Evolutionary conservation across 768 basidiomycete genomes (phyloP), one percentile per base, ranked within the genome.

Genomic region (Lentinula sp.): DNA sequence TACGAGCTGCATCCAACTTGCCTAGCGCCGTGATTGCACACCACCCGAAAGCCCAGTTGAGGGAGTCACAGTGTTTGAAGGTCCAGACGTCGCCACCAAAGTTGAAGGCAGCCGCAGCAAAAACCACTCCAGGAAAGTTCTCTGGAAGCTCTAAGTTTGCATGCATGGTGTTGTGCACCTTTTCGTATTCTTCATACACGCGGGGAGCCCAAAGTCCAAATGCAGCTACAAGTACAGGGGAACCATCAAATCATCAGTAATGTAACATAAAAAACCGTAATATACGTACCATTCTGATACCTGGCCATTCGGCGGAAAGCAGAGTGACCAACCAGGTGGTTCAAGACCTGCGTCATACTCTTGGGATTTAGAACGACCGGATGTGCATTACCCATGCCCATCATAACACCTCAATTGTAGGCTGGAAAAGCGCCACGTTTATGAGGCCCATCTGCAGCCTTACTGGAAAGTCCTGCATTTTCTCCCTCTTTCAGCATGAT

Each of bases 21-120:
- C 67, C 66, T 15, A 60, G 51, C 8, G 62, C 53, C 9, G 67
- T 68, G 28, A 68, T 45, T 23, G 60, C 57, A 59, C 67, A 68
- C 7, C 52, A 51, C 3, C 61, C 61, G 8, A 43, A 39, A 4
- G 59, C 7, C 36, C 45, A 39, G 39, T 68, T 68, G 1, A 36
- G 18, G 7, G 15, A 54, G 36, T 68, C 66, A 3, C 18, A 10
- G 39, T 68, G 67, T 15, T 55, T 36, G 50, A 57, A 13, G n/a
- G 60, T 55, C 32, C 41, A 43, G 4, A 61, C 59, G 3, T 64
- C 18, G 2, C 61, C 61, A 0, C 67, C 66, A 50, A 57, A 61
- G 48, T 68, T 68, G 60, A 66, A 65, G 4, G 64, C 61, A 3
- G 52, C 41, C 3, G 62, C 64, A 2, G 64, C 35, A 18, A 61